Conservation (phyloP, 148 eudicot genomes). For the Chenopodium album region DNA sequence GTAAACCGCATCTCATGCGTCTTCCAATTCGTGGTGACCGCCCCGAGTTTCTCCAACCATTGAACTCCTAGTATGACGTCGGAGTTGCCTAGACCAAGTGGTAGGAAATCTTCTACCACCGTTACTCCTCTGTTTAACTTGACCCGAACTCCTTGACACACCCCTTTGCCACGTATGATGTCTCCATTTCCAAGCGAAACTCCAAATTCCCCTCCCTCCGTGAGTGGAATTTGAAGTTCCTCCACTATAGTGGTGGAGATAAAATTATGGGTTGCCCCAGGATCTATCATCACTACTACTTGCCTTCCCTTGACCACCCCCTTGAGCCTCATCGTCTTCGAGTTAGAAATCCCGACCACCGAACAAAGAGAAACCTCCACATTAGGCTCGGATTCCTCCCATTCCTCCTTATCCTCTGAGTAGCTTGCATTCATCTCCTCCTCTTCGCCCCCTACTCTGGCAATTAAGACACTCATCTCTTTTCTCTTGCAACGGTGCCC, state of each 20-base stretch:
- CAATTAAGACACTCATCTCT: not conserved
- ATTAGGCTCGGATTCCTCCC: no score
- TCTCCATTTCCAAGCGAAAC: not conserved
- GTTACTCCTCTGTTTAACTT: not conserved
- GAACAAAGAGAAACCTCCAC: no score
- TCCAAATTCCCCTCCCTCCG: no score
- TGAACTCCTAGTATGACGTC: not conserved
- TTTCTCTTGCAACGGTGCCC: not conserved
- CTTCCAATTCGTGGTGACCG: no score
- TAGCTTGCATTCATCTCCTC: not conserved
- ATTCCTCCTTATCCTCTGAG: no score
- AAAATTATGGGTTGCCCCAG: no score
- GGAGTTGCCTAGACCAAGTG: not conserved
- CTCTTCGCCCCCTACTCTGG: not conserved
- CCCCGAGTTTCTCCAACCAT: not conserved
- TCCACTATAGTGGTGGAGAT: not conserved
- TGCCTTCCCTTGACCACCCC: not conserved
- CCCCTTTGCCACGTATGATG: not conserved
- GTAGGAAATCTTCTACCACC: not conserved
- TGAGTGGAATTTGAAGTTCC: rapidly evolving
- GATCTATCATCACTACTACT: not conserved
- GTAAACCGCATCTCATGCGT: no score
- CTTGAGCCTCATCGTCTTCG: not conserved
- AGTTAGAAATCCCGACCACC: no score
- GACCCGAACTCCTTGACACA: not conserved